Evolutionary conservation across 1,284 basidiomycete species (phyloP), one percentile per base, ranked within the genome.

Genomic region (Ceratobasidium papillatum): DNA sequence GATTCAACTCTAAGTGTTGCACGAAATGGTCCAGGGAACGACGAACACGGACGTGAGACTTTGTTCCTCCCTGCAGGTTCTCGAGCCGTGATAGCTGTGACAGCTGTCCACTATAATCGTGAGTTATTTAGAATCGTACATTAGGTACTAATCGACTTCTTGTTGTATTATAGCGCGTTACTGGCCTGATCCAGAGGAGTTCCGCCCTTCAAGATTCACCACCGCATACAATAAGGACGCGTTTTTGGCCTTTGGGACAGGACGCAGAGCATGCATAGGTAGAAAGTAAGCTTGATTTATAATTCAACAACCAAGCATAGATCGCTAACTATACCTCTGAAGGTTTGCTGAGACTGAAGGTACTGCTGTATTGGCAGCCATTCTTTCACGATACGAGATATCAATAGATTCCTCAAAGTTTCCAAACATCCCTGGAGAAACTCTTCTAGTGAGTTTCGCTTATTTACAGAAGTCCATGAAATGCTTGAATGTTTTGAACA

Each of bases 141-240:
- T 47, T 1, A 5, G 5, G 11, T 19, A 19, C 61, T 63, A 41
- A 63, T n/a, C 30, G 38, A 36, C 54, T 3, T 36, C n/a, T n/a
- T 32, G 34, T 22, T 49, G n/a, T n/a, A n/a, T n/a, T n/a, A n/a
- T n/a, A 76, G 75, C 75, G 34, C 52, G 41, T 3, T 63, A 76
- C 49, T 76, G 75, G 75, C 43, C 62, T n/a, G 72, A 76, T 22
- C 75, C 75, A 9, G 63, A 74, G 36, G 51, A 52, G 11, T 76
- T n/a, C n/a, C n/a, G n/a, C n/a, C n/a, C n/a, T n/a, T n/a, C n/a
- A n/a, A 30, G 74, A 34, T 75, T 75, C 56, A 7, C 61, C n/a
- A 58, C 69, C 9, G 27, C 65, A 14, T 72, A 68, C 66, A 56
- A 65, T 27, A 71, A 66, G 34, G 74, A 75, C 51, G 74, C 74